Base-by-base conservation (phyloP, 225 moss, liverwort and hornwort species). In the Rhytidiadelphus loreus region DNA sequence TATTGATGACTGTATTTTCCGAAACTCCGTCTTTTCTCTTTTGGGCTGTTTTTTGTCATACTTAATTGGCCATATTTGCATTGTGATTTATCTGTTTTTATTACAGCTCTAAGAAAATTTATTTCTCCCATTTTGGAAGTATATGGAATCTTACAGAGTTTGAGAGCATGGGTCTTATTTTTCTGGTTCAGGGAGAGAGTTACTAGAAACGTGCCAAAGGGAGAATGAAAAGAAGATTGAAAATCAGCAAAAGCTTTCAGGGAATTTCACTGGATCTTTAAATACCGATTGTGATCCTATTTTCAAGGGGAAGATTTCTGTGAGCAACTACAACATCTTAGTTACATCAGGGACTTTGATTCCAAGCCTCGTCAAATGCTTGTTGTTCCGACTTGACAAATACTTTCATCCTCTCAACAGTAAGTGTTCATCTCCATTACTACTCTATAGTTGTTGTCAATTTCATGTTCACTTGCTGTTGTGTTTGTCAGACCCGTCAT, bases 341-440 rank as follows among this genome's bases (percentile, higher is more conserved):
- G 93, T 93, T 48, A 93, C 93, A 48, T 93, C 92, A 28, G 93
- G 93, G 68, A 92, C 92, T 78, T 63, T 93, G 44, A 85, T 93
- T 50, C 93, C 93, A 80, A 93, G 93, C 86, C 92, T 92, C 83
- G 93, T 93, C 71, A 93, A 93, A 61, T 93, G 92, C 86, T 43
- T 92, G 83, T 80, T 93, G 74, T 93, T 93, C 72, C 90, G 92
- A 87, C 92, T 93, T 70, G 87, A 93, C 79, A 86, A 85, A 60
- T 89, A 74, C 83, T 92, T 93, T 41, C 92, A 93, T 87, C 92
- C 80, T 75, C 82, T 92, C 22, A 93, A 92, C 80, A 91, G 93
- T 93, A 92, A 89, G 92, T 77, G 5, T 37, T 58, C n/a, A 35
- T 58, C 84, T 55, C 63, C 37, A 62, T n/a, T 28, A 15, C 46